Conservation (phyloP, 257 asterid species). For the Solanum acaule region DNA sequence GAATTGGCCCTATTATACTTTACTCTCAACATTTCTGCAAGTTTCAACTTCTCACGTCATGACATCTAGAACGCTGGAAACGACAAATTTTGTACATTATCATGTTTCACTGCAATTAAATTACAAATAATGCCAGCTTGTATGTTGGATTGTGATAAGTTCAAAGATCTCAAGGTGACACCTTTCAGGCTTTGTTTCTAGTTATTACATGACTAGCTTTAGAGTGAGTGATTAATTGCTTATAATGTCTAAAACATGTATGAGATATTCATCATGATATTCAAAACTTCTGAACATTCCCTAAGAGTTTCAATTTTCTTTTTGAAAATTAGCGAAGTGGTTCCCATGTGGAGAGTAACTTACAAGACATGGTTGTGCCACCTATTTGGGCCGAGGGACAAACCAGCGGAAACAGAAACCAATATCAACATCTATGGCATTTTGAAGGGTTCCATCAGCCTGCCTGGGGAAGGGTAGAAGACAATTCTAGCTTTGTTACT, state of each 20-base stretch:
- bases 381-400: constrained; percentile 56
- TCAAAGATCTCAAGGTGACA: background rate
- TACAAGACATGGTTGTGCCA: constrained; percentile 40
- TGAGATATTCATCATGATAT: background rate
- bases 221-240: background rate
- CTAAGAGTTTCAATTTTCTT: background rate
- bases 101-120: background rate
- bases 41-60: background rate
- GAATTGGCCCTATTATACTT: background rate
- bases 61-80: background rate
- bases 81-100: background rate
- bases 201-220: background rate
- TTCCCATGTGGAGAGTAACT: constrained; percentile 37
- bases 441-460: constrained; percentile 51
- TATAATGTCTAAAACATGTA: background rate
- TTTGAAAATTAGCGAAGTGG: constrained; percentile 33
- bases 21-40: background rate
- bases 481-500: constrained; percentile 42
- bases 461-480: constrained; percentile 43
- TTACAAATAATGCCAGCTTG: background rate
- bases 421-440: constrained; percentile 52
- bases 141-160: background rate
- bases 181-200: background rate
- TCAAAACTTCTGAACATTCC: background rate
- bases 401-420: constrained; percentile 46